Percentiles rank a stretch among this genome's conserved stretches.
Evolutionary conservation across 441 rosid genomes (phyloP).

Genomic region (Pelargonium australe): DNA sequence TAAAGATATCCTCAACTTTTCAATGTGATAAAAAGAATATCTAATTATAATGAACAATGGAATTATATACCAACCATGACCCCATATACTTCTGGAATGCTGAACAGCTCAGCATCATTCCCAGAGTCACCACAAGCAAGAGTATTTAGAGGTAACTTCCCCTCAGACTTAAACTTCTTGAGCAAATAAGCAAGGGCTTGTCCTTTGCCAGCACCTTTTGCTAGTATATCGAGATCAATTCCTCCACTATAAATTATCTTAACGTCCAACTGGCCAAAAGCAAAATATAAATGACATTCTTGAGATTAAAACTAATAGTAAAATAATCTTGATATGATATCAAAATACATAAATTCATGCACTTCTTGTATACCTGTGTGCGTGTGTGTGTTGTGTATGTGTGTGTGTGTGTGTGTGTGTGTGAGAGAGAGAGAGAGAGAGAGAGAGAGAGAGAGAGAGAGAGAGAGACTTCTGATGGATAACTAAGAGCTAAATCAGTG

Average conservation of each 20-base stretch:
- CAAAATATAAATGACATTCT: background rate
- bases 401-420: too few species aligned
- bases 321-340: background rate
- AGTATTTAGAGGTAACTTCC: slow-evolving; percentile 59
- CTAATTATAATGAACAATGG: slow-evolving; percentile 5
- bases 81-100: slow-evolving; percentile 72
- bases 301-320: background rate
- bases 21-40: slow-evolving; percentile 7
- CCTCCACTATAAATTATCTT: slow-evolving; percentile 95
- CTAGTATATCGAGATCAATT: slow-evolving; percentile 85
- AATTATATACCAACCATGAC: slow-evolving; percentile 60
- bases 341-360: background rate
- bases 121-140: slow-evolving; percentile 98
- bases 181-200: slow-evolving; percentile 90
- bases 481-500: background rate
- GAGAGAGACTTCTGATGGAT: background rate
- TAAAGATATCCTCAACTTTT: slow-evolving; percentile 8
- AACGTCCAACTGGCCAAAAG: slow-evolving; percentile 64
- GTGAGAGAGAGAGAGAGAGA: background rate
- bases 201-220: slow-evolving; percentile 98
- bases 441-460: background rate
- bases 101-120: slow-evolving; percentile 84
- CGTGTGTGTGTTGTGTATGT: too few species aligned
- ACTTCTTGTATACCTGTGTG: too few species aligned
- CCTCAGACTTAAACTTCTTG: slow-evolving; percentile 60